Conservation (phyloP, 805 yeast genomes). For the Candida manassasensis region DNA sequence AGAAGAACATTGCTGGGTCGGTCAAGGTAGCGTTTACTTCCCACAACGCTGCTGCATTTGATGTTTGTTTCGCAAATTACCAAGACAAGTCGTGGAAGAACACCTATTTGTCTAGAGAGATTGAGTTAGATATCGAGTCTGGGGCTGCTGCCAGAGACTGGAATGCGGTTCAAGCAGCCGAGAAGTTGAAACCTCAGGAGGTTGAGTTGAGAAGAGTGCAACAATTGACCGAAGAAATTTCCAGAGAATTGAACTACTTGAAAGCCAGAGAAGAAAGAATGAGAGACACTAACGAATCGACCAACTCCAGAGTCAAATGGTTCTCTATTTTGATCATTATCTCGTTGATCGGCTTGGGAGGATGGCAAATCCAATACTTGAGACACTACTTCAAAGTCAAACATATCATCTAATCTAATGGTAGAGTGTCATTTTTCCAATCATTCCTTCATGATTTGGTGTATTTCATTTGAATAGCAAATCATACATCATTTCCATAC, state of each 20-base stretch:
- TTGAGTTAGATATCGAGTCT: conserved; percentile 88
- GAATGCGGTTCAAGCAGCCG: conserved; percentile 90
- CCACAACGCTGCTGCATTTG: conserved; percentile 77
- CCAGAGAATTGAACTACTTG: conserved; percentile 75
- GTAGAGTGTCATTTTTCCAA: too few relatives aligned
- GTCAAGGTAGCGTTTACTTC: conserved; percentile 80
- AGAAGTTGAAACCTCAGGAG: conserved; percentile 89
- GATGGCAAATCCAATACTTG: conserved; percentile 89
- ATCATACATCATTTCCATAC: background rate
- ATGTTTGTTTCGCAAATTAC: conserved; percentile 81
- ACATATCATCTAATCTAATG: conserved; percentile 55
- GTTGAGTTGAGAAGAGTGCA: conserved; percentile 83
- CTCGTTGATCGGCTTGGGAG: conserved; percentile 73
- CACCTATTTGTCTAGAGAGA: conserved; percentile 54
- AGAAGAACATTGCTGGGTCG: conserved; percentile 69
- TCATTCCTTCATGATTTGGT: too few relatives aligned
- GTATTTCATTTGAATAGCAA: too few relatives aligned
- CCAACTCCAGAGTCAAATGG: conserved; percentile 87
- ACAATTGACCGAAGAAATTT: conserved; percentile 79
- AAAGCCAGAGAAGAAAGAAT: conserved; percentile 84
- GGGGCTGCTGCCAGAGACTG: conserved; percentile 98
- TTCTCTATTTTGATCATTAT: conserved; percentile 70
- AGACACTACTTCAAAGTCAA: conserved; percentile 88
- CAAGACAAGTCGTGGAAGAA: conserved; percentile 28
- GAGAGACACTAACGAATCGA: conserved; percentile 95